Evolutionary conservation across 345 rosid species (phyloP), one percentile per base, ranked within the genome.

Genomic region (Gossypium mustelinum): DNA sequence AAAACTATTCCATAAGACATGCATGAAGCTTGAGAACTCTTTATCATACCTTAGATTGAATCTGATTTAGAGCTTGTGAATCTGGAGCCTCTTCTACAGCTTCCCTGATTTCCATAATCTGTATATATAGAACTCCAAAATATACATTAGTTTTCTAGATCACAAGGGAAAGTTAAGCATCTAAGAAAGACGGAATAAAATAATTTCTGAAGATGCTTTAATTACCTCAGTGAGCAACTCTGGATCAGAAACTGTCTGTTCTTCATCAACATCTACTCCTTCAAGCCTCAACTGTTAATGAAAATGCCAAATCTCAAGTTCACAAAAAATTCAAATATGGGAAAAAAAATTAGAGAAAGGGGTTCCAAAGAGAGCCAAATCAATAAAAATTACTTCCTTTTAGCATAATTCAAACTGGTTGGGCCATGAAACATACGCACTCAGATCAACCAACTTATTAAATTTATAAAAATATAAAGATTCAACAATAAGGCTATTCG

Each of bases 91-190:
- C 97, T 76, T 89, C 87, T 67, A 94, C 94, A 17, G 90, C 87
- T 87, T 92, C 97, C 80, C 98, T 90, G 72, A 94, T 85, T 78
- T 94, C 95, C 97, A 94, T 85, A 76, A 94, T 84, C 98, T 94
- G 87, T 75, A 73, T 64, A 68, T 74, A 76, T 18, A 54, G 22
- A 75, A 62, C 50, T 60, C 64, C 27, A 41, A 25, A 60, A 73
- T 55, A 20, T 56, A 16, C 25, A 60, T 17, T 43, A 57, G 41
- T 34, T 34, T 34, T 24, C 52, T 34, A 27, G 20, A 13, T 7
- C 61, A 57, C 61, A 4, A 14, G n/a, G 68, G 29, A 10, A 41
- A 70, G 6, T 0, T 13, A 14, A 13, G 43, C 52, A 43, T 34
- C 55, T 14, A 63, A 50, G 11, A 24, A 43, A 2, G 20, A 27